Base-by-base conservation (phyloP, 768 basidiomycete species). In the Boletus huronensis region DNA sequence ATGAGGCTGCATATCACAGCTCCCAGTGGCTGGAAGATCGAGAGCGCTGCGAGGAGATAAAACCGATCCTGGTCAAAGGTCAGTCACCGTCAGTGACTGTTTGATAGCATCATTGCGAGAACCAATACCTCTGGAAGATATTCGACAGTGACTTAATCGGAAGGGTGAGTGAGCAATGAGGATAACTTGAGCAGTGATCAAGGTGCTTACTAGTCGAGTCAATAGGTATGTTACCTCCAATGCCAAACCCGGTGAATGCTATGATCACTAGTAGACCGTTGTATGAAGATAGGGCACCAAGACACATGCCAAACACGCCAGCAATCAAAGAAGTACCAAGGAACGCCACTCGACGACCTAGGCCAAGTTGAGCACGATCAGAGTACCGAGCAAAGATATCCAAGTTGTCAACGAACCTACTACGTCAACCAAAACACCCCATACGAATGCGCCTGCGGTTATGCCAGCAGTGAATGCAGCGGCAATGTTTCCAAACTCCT, bases 351-450 rank as follows among this genome's bases (percentile, higher is more conserved):
- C 45, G 48, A 31, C 61, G 61, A 28, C 61, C 61, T 62, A 52
- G 9, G 39, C 13, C 19, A 47, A 39, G 7, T 0, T 6, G 8
- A 46, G 28, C 2, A 23, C 14, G n/a, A 32, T 31, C 3, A n/a
- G 17, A 23, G 3, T 0, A 17, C 16, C 16, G 6, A 16, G 11
- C 38, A 42, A 10, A 10, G 11, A 28, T 5, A 21, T 32, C 16
- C 5, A 17, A n/a, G 7, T 11, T 17, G 8, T 5, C 6, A 13
- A 58, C 61, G 40, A 50, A 62, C 61, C 61, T 38, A 61, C 28
- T n/a, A 62, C 51, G 3, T 62, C 61, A 6, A 61, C 57, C 41
- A 62, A 48, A 17, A 46, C 40, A 1, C 60, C 60, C 60, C 60
- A 62, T 13, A 55, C 3, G 23, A 62, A 53, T 14, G 44, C 50